These are phyloP conservation scores for Parmales sp. DNA, from an alignment of 108 stramenopile genomes.

Conservation along the genomic window DNA sequence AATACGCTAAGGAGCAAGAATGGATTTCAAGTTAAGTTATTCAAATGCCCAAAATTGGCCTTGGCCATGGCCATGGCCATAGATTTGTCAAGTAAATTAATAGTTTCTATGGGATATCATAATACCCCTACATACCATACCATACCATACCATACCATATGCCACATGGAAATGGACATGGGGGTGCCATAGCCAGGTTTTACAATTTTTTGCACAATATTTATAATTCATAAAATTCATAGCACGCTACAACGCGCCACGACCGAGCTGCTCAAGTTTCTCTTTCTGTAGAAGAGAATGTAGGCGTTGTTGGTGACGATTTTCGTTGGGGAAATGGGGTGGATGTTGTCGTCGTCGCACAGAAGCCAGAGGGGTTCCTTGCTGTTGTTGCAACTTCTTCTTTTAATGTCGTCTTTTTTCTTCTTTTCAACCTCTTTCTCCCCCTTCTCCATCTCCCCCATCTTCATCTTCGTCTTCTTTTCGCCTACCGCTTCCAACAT, in stretches of 20 bases:
- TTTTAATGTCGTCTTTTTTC: slow-evolving; percentile 46
- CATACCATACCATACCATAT: no score
- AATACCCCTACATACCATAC: no score
- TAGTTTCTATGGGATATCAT: no score
- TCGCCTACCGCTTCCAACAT: slow-evolving; percentile 24
- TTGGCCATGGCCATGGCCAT: no score
- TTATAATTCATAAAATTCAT: no score
- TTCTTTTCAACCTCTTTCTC: slow-evolving; percentile 50
- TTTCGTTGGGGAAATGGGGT: slow-evolving; percentile 60
- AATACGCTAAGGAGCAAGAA: slow-evolving; percentile 54
- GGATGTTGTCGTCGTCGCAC: slow-evolving; percentile 90
- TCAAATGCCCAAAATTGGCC: no score
- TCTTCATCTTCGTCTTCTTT: slow-evolving; percentile 33
- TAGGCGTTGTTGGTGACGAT: slow-evolving; percentile 84
- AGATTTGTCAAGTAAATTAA: no score
- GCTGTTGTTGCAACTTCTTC: slow-evolving; percentile 38
- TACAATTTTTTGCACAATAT: no score
- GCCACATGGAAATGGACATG: no score
- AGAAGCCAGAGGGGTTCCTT: slow-evolving; percentile 81
- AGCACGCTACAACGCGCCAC: no score
- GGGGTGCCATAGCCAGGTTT: no score
- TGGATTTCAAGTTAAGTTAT: no score
- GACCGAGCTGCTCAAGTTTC: neutral
- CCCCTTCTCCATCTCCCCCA: slow-evolving; percentile 40
- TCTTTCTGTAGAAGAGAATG: slow-evolving; percentile 76